Evolutionary conservation across 371 early-diverging fungal species (phyloP).

Genomic region (Apophysomyces sp.): DNA sequence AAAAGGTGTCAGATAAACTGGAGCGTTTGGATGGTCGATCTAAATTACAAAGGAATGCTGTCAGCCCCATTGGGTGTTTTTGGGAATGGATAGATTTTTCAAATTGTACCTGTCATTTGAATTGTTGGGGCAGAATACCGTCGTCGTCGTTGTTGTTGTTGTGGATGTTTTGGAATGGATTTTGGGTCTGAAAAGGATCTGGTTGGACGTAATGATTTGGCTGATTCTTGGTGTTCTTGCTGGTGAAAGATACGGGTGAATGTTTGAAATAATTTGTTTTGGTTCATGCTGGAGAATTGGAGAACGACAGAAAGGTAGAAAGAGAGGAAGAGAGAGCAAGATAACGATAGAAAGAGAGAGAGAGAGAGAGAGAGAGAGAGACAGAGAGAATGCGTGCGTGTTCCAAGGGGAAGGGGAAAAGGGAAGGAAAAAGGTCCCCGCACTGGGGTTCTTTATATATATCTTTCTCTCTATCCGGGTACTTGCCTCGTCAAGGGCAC

Average conservation of each 20-base stretch:
- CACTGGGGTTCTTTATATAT: not conserved
- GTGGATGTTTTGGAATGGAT: not conserved
- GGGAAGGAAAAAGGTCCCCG: not conserved
- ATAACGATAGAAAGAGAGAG: not conserved
- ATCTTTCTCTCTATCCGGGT: not conserved
- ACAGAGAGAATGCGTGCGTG: not conserved
- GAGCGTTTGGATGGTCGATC: conserved; percentile 9
- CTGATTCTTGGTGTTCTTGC: not conserved
- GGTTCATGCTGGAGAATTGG: not conserved
- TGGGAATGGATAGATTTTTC: not conserved
- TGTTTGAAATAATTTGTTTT: not conserved
- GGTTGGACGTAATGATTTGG: not conserved
- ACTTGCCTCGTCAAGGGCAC: not conserved
- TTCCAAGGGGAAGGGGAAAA: not conserved
- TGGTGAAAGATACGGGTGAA: not conserved
- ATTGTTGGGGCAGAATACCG: conserved; percentile 14
- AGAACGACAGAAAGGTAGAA: not conserved
- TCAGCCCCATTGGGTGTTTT: not conserved
- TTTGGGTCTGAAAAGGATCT: not conserved
- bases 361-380: not conserved
- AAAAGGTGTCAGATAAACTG: conserved; percentile 9
- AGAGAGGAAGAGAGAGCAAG: not conserved
- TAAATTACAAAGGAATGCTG: no score
- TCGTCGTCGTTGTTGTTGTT: conserved; percentile 10
- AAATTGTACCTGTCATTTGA: not conserved